Conservation (phyloP, 2,329 filamentous ascomycete species). For the Calonectria pseudoturangicola region DNA sequence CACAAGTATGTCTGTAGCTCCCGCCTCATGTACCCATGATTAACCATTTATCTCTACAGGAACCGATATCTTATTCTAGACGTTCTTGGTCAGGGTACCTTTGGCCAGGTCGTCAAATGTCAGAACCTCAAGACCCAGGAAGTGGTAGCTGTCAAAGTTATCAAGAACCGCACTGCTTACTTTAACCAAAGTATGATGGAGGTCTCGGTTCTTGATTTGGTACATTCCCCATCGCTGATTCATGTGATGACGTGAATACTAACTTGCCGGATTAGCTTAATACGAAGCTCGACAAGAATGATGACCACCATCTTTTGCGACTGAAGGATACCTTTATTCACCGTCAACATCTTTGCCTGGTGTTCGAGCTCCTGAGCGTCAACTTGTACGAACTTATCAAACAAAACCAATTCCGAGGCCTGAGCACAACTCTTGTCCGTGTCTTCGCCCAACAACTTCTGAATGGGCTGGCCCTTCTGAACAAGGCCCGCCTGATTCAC, state of each 20-base stretch:
- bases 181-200: slow-evolving; percentile 99
- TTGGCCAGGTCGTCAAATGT: slow-evolving; percentile 99
- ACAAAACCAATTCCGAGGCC: slow-evolving; percentile 97
- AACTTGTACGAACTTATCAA: slow-evolving; percentile 99
- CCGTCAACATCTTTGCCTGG: slow-evolving; percentile 94
- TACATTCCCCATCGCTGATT: slow-evolving; percentile 64
- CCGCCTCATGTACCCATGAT: not conserved
- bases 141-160: slow-evolving; percentile 98
- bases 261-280: slow-evolving; percentile 79
- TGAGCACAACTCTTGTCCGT: slow-evolving; percentile 96
- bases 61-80: slow-evolving; percentile 98
- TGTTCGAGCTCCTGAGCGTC: slow-evolving; percentile 96
- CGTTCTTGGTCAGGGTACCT: slow-evolving; percentile 96
- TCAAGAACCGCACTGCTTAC: slow-evolving; percentile 99
- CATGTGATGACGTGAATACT: slow-evolving; percentile 43
- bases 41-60: slow-evolving; percentile 63
- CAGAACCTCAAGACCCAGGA: slow-evolving; percentile 99
- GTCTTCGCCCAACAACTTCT: slow-evolving; percentile 98
- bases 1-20: slow-evolving; percentile 82
- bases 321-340: slow-evolving; percentile 99
- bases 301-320: slow-evolving; percentile 95
- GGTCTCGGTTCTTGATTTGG: slow-evolving; percentile 95
- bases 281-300: slow-evolving; percentile 99
- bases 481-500: slow-evolving; percentile 97
- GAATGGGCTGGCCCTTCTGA: slow-evolving; percentile 92